Evolutionary conservation across 805 yeast genomes (phyloP), one percentile per base, ranked within the genome.

Genomic region (Komagataella ulmi): DNA sequence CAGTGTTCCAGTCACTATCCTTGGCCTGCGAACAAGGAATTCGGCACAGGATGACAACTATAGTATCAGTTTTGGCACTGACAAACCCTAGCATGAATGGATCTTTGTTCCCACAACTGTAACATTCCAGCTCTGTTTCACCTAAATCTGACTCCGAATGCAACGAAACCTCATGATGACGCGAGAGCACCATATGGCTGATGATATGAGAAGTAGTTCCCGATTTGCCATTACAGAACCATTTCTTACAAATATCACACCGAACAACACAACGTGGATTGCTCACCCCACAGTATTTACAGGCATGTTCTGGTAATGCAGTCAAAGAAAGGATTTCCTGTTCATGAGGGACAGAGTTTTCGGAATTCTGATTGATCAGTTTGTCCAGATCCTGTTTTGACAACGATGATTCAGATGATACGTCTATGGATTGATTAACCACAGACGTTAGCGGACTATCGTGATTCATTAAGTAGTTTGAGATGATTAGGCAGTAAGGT

Each of bases 51-150:
- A 89, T 75, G 3, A 90, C 96, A 54, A 90, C 90, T 44, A 88
- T 89, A 3, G 89, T 81, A 57, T 88, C 95, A 53, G 82, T 77
- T 61, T 86, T 87, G 3, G 97, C 96, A 23, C 89, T 76, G 14
- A 90, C 93, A 65, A 83, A 88, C 0, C 97, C 97, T 44, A 90
- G 69, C 23, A 83, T 72, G 58, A 90, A 90, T 2, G 81, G 85
- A 59, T 90, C 90, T 54, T 73, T 79, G 61, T 77, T 79, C 30
- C 96, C 96, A 70, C 97, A 90, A 61, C 82, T 83, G 67, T 89
- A 90, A 68, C 97, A 90, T 64, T 90, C 97, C 53, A 90, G 68
- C 1, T 81, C 75, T 5, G 90, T 83, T 51, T 85, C 96, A n/a
- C 97, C 97, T 23, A 89, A 70, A 54, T 86, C 89, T 1, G 90